Evolutionary conservation across 2,329 filamentous ascomycete genomes (phyloP), one percentile per base, ranked within the genome.

Genomic region (Rhinocladiella similis): DNA sequence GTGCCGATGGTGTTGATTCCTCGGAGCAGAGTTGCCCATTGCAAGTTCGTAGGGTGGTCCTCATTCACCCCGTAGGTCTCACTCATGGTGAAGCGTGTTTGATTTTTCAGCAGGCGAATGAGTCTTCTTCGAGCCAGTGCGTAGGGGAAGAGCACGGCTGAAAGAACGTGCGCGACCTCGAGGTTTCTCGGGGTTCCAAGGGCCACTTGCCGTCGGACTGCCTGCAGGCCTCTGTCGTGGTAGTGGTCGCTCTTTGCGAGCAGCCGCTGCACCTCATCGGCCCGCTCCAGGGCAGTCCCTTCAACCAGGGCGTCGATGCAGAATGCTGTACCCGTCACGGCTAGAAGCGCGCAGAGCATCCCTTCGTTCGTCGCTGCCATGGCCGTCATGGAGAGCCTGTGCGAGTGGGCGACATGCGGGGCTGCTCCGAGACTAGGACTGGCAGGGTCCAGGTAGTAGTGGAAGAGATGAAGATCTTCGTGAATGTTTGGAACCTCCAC

Each of bases 381-480:
- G 29, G 29, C 29, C 29, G 20, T 13, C 9, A 18, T 50, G 53
- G 53, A 16, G 38, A 41, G 14, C 38, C 52, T 6, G 25, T 14
- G 36, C 35, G 35, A 39, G 41, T 38, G 48, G 18, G 6, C 29
- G 29, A 50, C 25, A 19, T 22, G 19, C 14, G 48, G 48, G 16
- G 41, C 25, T 13, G 41, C 18, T 14, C 41, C 52, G 20, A 47
- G 18, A 22, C 27, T 47, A 18, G 19, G 47, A n/a, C 46, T 41
- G 13, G 53, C 43, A 22, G 50, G 53, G 14, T 38, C 39, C 25
- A 55, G 38, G 36, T 55, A 55, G 36, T 55, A 47, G 47, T 50
- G 36, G 53, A 55, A 55, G 10, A 55, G 53, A 36, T 22, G 50
- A 19, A 55, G 35, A n/a, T 55, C 53, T 45, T 53, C 29, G 29